These are phyloP conservation scores for Aspergillus steynii DNA, from an alignment of 495 filamentous ascomycete genomes.

Conservation along the genomic window DNA sequence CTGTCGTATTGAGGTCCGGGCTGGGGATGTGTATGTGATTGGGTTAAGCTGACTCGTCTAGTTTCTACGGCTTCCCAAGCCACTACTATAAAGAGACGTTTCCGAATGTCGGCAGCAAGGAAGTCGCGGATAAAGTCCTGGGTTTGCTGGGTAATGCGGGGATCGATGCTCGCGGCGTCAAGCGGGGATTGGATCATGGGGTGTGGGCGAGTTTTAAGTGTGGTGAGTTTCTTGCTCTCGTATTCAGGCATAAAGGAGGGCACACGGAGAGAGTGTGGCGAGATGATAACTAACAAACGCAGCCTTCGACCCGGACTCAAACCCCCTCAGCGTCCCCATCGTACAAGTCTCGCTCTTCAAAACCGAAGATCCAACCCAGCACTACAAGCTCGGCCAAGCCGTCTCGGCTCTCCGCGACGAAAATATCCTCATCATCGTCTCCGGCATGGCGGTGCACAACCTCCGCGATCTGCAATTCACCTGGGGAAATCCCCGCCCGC, in stretches of 20 bases:
- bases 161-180: conserved; percentile 63
- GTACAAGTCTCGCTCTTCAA: conserved; percentile 79
- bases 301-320: conserved; percentile 70
- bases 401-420: conserved; percentile 68
- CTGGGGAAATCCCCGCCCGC: conserved; percentile 42
- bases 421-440: conserved; percentile 69
- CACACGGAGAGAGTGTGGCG: too few species aligned
- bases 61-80: conserved; percentile 77
- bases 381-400: conserved; percentile 71
- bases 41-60: conserved; percentile 19
- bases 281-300: conserved; percentile 1
- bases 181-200: conserved; percentile 78
- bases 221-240: conserved; percentile 34
- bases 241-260: conserved; percentile 18
- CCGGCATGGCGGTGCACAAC: conserved; percentile 90
- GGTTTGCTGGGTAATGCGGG: conserved; percentile 55
- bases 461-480: conserved; percentile 62
- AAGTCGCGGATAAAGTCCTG: conserved; percentile 68
- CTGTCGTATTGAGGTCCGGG: not conserved
- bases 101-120: conserved; percentile 65
- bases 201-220: conserved; percentile 75
- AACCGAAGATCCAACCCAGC: conserved; percentile 66
- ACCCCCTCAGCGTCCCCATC: conserved; percentile 74
- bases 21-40: not conserved
- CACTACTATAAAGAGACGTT: conserved; percentile 63